These are phyloP conservation scores for Lichtheimia hyalospora DNA, from an alignment of 371 early-diverging fungal genomes.

Conservation along the genomic window DNA sequence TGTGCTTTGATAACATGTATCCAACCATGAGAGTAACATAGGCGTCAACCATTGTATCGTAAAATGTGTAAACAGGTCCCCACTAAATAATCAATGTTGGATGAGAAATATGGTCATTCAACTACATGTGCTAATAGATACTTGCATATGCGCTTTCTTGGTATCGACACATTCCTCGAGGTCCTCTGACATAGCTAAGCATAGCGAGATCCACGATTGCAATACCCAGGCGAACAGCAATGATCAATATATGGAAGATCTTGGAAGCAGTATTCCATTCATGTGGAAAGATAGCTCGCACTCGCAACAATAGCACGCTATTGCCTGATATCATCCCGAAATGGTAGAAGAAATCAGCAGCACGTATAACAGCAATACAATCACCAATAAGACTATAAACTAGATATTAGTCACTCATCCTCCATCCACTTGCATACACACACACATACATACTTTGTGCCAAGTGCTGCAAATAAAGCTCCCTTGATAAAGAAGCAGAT, in stretches of 20 bases:
- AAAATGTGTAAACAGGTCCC: slow-evolving; percentile 46
- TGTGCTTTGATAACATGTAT: slow-evolving; percentile 29
- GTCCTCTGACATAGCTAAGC: slow-evolving; percentile 10
- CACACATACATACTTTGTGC: slow-evolving; percentile 3
- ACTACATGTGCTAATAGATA: neutral
- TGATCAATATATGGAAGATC: slow-evolving; percentile 11
- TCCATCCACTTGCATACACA: neutral
- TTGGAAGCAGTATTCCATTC: slow-evolving; percentile 11
- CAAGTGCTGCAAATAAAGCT: slow-evolving; percentile 7
- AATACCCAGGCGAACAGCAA: slow-evolving; percentile 19
- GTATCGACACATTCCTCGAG: slow-evolving; percentile 27
- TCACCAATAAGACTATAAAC: neutral
- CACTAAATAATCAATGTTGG: slow-evolving; percentile 17
- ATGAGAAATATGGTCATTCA: neutral
- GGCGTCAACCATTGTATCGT: slow-evolving; percentile 37
- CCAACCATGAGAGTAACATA: slow-evolving; percentile 39
- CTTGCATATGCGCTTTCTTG: slow-evolving; percentile 32
- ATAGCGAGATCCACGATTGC: slow-evolving; percentile 31
- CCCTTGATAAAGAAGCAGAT: slow-evolving; percentile 6
- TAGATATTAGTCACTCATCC: neutral
- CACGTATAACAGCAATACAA: slow-evolving; percentile 20
- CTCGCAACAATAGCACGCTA: slow-evolving; percentile 26
- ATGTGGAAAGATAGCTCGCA: slow-evolving; percentile 29
- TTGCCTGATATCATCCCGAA: slow-evolving; percentile 38
- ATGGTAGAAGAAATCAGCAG: slow-evolving; percentile 40